These are phyloP conservation scores for Hypoxylon sp. DNA, from an alignment of 2,329 filamentous ascomycete genomes.

Conservation along the genomic window DNA sequence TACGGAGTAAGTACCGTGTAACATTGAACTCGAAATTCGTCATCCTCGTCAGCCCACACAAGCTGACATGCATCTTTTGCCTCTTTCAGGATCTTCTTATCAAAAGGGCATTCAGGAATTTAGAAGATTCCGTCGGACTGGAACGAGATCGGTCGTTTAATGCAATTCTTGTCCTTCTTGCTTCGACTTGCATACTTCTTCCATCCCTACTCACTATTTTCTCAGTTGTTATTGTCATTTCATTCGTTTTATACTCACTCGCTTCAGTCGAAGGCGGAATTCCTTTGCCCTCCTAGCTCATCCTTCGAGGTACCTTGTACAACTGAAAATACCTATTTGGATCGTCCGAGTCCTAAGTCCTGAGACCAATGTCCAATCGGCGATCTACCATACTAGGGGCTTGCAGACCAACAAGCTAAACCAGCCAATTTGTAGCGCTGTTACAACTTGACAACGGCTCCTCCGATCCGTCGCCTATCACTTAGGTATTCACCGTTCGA, in stretches of 20 bases:
- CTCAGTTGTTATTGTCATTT: slow-evolving; percentile 25
- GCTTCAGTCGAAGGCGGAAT: slow-evolving; percentile 19
- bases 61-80: slow-evolving; percentile 41
- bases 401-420: slow-evolving; percentile 22
- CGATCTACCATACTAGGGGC: slow-evolving; percentile 32
- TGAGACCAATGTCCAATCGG: slow-evolving; percentile 27
- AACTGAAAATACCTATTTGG: slow-evolving; percentile 16
- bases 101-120: slow-evolving; percentile 29
- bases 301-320: slow-evolving; percentile 15
- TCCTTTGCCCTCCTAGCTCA: slow-evolving; percentile 9
- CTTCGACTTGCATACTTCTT: slow-evolving; percentile 11
- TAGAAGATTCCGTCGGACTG: slow-evolving; percentile 37
- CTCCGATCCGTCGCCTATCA: slow-evolving; percentile 31
- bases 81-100: slow-evolving; percentile 20
- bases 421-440: slow-evolving; percentile 29
- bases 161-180: slow-evolving; percentile 25
- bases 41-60: slow-evolving; percentile 44
- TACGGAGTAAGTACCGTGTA: slow-evolving; percentile 2
- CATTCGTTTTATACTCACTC: slow-evolving; percentile 28
- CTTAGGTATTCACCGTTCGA: slow-evolving; percentile 19
- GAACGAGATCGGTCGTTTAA: slow-evolving; percentile 40
- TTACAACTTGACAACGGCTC: slow-evolving; percentile 24
- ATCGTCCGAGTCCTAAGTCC: neutral
- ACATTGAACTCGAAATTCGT: slow-evolving; percentile 30
- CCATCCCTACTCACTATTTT: slow-evolving; percentile 12